These are phyloP conservation scores for Linaria vulgaris DNA, from an alignment of 257 asterid species.

Conservation along the genomic window DNA sequence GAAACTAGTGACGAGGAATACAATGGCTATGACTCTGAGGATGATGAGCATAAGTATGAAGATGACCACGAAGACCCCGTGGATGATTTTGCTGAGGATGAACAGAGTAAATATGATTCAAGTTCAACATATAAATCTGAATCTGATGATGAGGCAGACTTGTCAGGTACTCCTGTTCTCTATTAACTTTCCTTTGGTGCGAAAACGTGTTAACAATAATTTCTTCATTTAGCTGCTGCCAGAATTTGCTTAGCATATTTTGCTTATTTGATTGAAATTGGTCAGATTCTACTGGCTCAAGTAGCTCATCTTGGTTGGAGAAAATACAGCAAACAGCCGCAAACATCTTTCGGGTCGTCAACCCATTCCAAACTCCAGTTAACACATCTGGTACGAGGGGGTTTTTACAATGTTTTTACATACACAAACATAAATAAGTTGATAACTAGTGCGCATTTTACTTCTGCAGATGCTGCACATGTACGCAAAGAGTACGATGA, in stretches of 20 bases:
- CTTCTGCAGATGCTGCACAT: constrained; percentile 70
- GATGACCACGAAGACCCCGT: constrained; percentile 47
- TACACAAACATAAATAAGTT: constrained; percentile 20
- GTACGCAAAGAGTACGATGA: constrained; percentile 87
- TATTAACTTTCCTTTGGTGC: constrained; percentile 20
- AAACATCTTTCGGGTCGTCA: constrained; percentile 67
- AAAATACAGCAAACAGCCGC: constrained; percentile 75
- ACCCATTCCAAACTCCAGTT: constrained; percentile 75
- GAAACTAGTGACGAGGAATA: constrained; percentile 59
- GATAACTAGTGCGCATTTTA: constrained; percentile 25
- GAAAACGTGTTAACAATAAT: neutral
- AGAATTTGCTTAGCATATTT: constrained; percentile 18
- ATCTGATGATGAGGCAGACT: constrained; percentile 77
- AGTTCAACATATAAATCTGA: constrained; percentile 54
- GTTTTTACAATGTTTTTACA: constrained; percentile 23
- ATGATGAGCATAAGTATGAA: constrained; percentile 56
- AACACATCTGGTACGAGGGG: constrained; percentile 73
- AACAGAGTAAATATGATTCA: constrained; percentile 50
- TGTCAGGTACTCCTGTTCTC: constrained; percentile 51
- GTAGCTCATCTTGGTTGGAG: constrained; percentile 79
- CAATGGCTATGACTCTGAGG: constrained; percentile 66
- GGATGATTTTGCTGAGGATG: constrained; percentile 57
- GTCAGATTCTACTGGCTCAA: constrained; percentile 53
- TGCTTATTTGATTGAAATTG: constrained; percentile 32
- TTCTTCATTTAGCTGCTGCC: constrained; percentile 10